Conservation (phyloP, 129 eudicot species). For the Dittrichia graveolens region DNA sequence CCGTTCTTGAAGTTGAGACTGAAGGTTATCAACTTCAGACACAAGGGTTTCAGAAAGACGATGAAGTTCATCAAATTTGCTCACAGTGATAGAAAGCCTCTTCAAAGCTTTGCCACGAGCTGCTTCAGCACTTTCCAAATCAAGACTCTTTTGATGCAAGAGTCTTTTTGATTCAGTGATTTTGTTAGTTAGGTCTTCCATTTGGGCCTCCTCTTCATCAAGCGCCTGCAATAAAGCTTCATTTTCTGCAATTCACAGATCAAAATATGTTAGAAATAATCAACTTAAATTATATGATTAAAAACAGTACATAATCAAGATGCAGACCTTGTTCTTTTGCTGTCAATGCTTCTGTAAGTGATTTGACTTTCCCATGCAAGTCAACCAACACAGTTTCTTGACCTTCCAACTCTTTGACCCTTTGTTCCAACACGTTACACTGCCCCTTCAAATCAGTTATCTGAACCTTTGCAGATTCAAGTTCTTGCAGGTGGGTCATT, state of each 20-base stretch:
- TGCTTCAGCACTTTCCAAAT: conserved; percentile 64
- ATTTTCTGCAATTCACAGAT: conserved; percentile 48
- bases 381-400: conserved; percentile 46
- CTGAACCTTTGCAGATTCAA: conserved; percentile 51
- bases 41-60: conserved; percentile 75
- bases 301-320: neutral
- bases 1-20: conserved; percentile 85
- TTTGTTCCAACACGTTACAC: conserved; percentile 50
- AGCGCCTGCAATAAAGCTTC: conserved; percentile 89
- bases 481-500: conserved; percentile 59
- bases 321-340: conserved; percentile 83
- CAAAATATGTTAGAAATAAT: neutral
- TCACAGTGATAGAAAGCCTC: conserved; percentile 78
- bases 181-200: conserved; percentile 67
- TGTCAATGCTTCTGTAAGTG: conserved; percentile 57
- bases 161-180: conserved; percentile 52
- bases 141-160: conserved; percentile 55
- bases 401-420: conserved; percentile 56
- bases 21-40: conserved; percentile 91
- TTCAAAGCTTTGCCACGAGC: conserved; percentile 85
- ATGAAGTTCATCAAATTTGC: conserved; percentile 94
- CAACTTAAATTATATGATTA: neutral
- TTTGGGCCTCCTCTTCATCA: conserved; percentile 88
- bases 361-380: conserved; percentile 50
- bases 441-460: conserved; percentile 52